A percentile compares a stretch with the other conserved stretches of the same genome.
Evolutionary conservation across 2,329 filamentous ascomycete genomes (phyloP).

Genomic region (Phialophora tarda): DNA sequence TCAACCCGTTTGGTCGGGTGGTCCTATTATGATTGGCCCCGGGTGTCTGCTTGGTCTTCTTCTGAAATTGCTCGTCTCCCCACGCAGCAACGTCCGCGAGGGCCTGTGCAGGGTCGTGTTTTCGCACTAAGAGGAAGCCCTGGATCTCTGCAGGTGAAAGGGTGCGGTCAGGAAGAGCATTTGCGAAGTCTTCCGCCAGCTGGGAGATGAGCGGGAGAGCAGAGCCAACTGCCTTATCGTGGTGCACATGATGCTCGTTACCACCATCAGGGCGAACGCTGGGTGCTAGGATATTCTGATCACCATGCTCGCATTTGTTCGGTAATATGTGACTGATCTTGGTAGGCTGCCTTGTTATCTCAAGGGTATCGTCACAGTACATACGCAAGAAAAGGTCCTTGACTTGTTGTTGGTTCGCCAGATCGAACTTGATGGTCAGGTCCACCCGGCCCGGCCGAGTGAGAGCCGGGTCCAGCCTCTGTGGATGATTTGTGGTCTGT

Average conservation of each 20-base stretch:
- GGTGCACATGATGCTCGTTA: neutral
- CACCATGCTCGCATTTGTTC: neutral
- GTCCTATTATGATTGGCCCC: neutral
- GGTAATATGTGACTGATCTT: conserved; percentile 27
- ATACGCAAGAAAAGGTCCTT: conserved; percentile 42
- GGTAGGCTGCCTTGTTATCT: conserved; percentile 15
- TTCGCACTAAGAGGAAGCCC: conserved; percentile 57
- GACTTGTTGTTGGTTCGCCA: conserved; percentile 38
- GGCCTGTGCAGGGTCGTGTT: conserved; percentile 54
- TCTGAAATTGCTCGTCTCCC: conserved; percentile 36
- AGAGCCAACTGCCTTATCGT: neutral
- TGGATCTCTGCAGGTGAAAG: conserved; percentile 61
- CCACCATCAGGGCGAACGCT: neutral
- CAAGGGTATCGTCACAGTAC: conserved; percentile 35
- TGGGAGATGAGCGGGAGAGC: conserved; percentile 40
- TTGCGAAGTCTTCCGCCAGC: conserved; percentile 54
- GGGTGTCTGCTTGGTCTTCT: conserved; percentile 1
- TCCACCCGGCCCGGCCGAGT: conserved; percentile 76
- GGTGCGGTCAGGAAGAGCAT: conserved; percentile 51
- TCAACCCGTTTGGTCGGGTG: neutral
- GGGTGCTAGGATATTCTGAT: neutral
- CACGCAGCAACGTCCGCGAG: conserved; percentile 51
- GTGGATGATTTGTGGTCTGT: conserved; percentile 72
- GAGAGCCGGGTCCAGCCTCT: conserved; percentile 73
- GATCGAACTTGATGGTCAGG: conserved; percentile 65